Percentiles rank a stretch among this genome's conserved stretches.
Evolutionary conservation across 2,329 filamentous ascomycete genomes (phyloP).

Genomic region (Catunica adiposa): DNA sequence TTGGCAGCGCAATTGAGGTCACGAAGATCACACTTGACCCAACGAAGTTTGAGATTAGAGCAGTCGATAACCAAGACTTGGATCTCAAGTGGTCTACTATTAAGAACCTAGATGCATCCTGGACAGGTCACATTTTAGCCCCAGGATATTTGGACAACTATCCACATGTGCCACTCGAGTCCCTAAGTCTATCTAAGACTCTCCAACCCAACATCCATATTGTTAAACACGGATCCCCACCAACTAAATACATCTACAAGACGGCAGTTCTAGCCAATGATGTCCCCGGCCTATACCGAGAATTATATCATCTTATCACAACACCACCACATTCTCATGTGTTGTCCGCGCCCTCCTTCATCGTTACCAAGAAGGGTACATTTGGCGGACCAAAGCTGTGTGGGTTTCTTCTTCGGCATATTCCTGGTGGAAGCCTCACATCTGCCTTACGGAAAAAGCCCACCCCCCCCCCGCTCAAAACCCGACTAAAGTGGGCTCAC

Average conservation of each 20-base stretch:
- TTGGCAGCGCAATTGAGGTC: not conserved
- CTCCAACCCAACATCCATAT: not conserved
- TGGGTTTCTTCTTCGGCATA: constrained; percentile 3
- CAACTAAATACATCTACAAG: not conserved
- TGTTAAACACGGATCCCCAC: not conserved
- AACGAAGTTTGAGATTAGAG: not conserved
- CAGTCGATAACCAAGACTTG: not conserved
- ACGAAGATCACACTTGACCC: not conserved
- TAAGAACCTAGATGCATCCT: not conserved
- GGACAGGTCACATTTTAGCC: not conserved
- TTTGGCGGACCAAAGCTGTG: constrained; percentile 2
- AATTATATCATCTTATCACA: not conserved
- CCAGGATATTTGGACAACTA: no score
- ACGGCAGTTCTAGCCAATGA: not conserved
- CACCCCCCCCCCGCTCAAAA: not conserved
- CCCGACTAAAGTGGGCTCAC: not conserved
- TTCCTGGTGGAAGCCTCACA: not conserved
- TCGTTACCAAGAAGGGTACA: not conserved
- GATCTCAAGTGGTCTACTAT: not conserved
- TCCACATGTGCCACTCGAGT: no score
- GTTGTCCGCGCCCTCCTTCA: not conserved
- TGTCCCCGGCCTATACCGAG: constrained; percentile 3
- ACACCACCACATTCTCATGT: not conserved
- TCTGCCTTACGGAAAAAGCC: not conserved
- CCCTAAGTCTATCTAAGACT: not conserved